phyloP scores from a whole-genome alignment of 495 filamentous ascomycete genomes.

The Podospora pseudopauciseta region DNA sequence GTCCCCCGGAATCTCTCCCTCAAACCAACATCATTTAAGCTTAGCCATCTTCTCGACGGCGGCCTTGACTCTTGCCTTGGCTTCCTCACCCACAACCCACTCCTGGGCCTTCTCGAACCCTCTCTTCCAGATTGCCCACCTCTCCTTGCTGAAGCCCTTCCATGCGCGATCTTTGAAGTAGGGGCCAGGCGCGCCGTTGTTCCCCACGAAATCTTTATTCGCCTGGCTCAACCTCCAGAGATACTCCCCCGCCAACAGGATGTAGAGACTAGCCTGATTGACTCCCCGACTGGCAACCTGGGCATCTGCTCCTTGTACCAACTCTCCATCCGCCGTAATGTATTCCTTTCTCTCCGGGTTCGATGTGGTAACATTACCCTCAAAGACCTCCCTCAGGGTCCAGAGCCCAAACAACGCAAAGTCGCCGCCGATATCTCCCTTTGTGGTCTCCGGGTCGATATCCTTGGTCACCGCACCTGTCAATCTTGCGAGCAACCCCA shows the following conservation, averaged over 20 bases:
- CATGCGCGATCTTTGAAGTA: slow-evolving; percentile 10
- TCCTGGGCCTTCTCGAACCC: slow-evolving; percentile 15
- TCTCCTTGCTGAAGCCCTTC: slow-evolving; percentile 22
- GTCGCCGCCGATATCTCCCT: neutral
- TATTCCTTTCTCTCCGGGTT: neutral
- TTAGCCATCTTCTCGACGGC: slow-evolving; percentile 1
- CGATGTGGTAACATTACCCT: neutral
- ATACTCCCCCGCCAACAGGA: neutral
- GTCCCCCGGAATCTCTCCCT: too few relatives aligned
- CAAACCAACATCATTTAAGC: neutral
- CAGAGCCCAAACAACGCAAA: neutral
- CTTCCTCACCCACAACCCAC: neutral
- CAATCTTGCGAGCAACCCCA: neutral
- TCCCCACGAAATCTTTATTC: neutral
- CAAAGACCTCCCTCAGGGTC: neutral
- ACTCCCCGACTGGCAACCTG: neutral
- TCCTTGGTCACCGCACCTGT: neutral
- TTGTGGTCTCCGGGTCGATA: neutral
- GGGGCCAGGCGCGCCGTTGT: neutral
- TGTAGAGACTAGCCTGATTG: neutral
- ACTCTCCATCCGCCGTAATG: neutral
- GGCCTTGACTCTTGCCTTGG: neutral
- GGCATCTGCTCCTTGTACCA: neutral
- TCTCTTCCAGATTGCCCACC: slow-evolving; percentile 32
- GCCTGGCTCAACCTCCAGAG: neutral